Conservation (phyloP, 2,329 filamentous ascomycete genomes). For the Scedosporium dehoogii region DNA sequence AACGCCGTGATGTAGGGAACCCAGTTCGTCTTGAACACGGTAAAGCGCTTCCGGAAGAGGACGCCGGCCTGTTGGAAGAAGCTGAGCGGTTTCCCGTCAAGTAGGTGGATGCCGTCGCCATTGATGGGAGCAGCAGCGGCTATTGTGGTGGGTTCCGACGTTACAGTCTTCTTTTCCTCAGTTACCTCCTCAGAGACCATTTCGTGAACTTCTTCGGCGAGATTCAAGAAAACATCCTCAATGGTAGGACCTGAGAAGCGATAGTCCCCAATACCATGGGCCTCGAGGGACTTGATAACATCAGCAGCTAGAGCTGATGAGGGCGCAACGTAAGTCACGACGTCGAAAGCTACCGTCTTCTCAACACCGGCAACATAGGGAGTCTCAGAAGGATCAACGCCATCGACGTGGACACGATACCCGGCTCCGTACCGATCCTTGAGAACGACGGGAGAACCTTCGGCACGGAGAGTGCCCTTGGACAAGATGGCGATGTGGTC, state of each 20-base stretch:
- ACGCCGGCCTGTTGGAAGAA: slow-evolving; percentile 62
- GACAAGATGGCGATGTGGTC: slow-evolving; percentile 85
- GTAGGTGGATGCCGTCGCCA: slow-evolving; percentile 40
- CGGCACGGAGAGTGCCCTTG: slow-evolving; percentile 69
- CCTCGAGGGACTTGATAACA: slow-evolving; percentile 62
- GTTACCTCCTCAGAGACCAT: not conserved
- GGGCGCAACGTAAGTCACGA: slow-evolving; percentile 61
- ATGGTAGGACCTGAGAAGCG: slow-evolving; percentile 82
- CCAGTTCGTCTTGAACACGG: slow-evolving; percentile 68
- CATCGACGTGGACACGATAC: slow-evolving; percentile 68
- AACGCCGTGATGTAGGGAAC: slow-evolving; percentile 67
- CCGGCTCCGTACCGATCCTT: slow-evolving; percentile 76
- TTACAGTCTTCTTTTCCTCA: slow-evolving; percentile 30
- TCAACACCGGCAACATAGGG: slow-evolving; percentile 44
- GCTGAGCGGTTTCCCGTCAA: slow-evolving; percentile 59
- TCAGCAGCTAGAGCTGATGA: slow-evolving; percentile 60
- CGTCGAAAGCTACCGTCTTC: slow-evolving; percentile 55
- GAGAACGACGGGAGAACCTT: slow-evolving; percentile 76
- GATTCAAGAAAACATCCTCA: slow-evolving; percentile 81
- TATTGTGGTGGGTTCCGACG: slow-evolving; percentile 13
- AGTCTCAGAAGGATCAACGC: slow-evolving; percentile 16
- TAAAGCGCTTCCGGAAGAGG: slow-evolving; percentile 67
- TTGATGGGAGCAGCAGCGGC: slow-evolving; percentile 11
- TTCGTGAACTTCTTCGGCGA: slow-evolving; percentile 62
- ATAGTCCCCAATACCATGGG: slow-evolving; percentile 61